Evolutionary conservation across 495 filamentous ascomycete species (phyloP).

Genomic region (Extremus antarcticus): DNA sequence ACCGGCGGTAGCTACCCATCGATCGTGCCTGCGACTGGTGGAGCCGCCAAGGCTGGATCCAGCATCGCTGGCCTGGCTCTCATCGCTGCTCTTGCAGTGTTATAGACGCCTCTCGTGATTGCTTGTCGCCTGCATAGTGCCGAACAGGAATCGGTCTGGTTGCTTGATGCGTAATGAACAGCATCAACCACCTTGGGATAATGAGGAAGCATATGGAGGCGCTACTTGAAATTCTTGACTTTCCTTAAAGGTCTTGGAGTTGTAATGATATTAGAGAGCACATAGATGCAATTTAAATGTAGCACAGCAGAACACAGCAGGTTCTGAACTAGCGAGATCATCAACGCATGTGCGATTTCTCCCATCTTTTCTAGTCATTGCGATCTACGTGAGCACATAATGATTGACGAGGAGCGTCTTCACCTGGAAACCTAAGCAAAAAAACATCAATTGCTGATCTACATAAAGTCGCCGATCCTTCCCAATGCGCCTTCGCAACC

Average conservation of each 20-base stretch:
- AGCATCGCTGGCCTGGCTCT: slow-evolving; percentile 16
- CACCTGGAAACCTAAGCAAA: too few relatives aligned
- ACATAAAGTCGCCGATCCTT: too few relatives aligned
- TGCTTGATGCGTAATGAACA: background rate
- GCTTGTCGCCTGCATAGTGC: background rate
- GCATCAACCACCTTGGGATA: background rate
- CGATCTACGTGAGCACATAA: too few relatives aligned
- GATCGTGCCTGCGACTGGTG: slow-evolving; percentile 24
- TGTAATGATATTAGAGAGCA: background rate
- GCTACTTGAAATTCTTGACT: slow-evolving; percentile 7
- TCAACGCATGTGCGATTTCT: too few relatives aligned
- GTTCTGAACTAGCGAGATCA: too few relatives aligned
- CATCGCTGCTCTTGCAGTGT: slow-evolving; percentile 22
- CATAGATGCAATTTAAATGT: background rate
- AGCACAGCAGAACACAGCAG: background rate
- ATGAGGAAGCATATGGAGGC: background rate
- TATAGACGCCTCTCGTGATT: slow-evolving; percentile 17
- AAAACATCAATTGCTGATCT: too few relatives aligned
- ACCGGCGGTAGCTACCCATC: slow-evolving; percentile 2
- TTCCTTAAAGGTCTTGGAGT: slow-evolving; percentile 6
- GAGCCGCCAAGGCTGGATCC: slow-evolving; percentile 17
- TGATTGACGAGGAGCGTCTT: too few relatives aligned
- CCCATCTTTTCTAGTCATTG: too few relatives aligned
- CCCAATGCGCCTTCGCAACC: background rate
- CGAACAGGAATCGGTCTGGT: background rate